Percentiles rank a stretch among this genome's conserved stretches.
These are phyloP conservation scores for Pseudohalonectria lignicola DNA, from an alignment of 2,329 filamentous ascomycete species.

Conservation along the genomic window DNA sequence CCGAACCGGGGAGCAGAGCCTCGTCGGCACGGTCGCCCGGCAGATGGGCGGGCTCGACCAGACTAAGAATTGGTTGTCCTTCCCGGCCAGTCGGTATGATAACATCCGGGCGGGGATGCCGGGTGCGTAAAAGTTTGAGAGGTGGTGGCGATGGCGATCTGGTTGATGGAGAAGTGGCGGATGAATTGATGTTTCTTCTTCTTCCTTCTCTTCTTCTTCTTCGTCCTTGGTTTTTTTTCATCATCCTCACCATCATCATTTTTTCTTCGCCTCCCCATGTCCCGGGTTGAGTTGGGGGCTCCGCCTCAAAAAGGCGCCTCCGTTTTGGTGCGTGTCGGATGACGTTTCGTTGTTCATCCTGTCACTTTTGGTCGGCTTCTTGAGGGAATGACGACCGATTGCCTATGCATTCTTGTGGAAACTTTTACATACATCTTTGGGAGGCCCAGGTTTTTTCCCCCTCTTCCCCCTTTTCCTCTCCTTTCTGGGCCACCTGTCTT, in stretches of 20 bases:
- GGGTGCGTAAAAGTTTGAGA: constrained; percentile 5
- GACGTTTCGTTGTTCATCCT: too few species aligned
- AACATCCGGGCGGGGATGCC: constrained; percentile 34
- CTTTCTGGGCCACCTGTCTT: too few species aligned
- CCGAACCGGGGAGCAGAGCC: constrained; percentile 33
- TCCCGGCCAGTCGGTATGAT: constrained; percentile 44
- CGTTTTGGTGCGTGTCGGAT: too few species aligned
- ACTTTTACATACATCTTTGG: too few species aligned
- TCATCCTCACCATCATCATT: neutral
- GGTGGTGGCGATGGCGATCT: too few species aligned
- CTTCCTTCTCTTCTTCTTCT: neutral
- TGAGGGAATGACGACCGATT: too few species aligned
- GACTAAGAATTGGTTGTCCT: constrained; percentile 39
- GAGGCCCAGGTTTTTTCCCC: too few species aligned
- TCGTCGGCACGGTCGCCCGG: constrained; percentile 43
- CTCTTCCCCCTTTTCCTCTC: too few species aligned
- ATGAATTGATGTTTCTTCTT: neutral
- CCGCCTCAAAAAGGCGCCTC: too few species aligned
- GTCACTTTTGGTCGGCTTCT: too few species aligned
- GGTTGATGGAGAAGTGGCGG: neutral
- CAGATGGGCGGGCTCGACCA: constrained; percentile 36
- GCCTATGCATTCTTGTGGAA: too few species aligned
- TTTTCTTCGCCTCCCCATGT: neutral
- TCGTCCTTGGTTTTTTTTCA: neutral
- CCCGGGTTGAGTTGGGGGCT: too few species aligned